Evolutionary conservation across 352 stramenopile genomes (phyloP), one percentile per base, ranked within the genome.

Genomic region (Saprolegnia diclina): DNA sequence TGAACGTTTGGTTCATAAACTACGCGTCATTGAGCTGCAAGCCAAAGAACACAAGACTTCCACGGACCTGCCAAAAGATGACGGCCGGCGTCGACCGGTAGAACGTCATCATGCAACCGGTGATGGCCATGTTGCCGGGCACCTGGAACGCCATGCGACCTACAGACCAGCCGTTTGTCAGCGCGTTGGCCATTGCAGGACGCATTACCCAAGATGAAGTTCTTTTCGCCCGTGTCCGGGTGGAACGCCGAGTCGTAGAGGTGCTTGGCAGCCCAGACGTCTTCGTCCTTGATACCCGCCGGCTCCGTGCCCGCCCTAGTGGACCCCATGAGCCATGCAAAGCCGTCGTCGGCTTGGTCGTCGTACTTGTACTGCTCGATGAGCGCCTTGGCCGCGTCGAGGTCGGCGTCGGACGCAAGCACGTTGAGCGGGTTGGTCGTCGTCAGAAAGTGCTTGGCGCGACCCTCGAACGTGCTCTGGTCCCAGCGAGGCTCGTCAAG

Each of bases 1-100:
- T 97, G 73, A 95, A 97, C 21, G 82, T 94, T 74, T 97, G 90
- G 79, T 97, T 97, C 76, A 92, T 87, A 62, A 88, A 94, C 77
- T 87, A 69, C 19, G 61, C 0, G 7, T n/a, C 19, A 5, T 48
- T n/a, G 29, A 65, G 32, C 37, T 1, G 42, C 42, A 14, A n/a
- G 42, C n/a, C n/a, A n/a, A n/a, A n/a, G n/a, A n/a, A n/a, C n/a
- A n/a, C n/a, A n/a, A n/a, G n/a, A n/a, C n/a, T n/a, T n/a, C n/a
- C n/a, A n/a, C n/a, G n/a, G n/a, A 80, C 73, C 73, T 94, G 88
- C 88, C 88, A 95, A 70, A 95, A 91, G 68, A 95, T 72, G 50
- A 95, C 83, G 32, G 85, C 83, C 29, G 85, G 85, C 32, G 81
- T 90, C 24, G 80, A 89, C 24, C 82, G 81, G 73, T 93, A 93